Conservation (phyloP, 2,329 filamentous ascomycete genomes). For the Dothidotthia symphoricarpi region DNA sequence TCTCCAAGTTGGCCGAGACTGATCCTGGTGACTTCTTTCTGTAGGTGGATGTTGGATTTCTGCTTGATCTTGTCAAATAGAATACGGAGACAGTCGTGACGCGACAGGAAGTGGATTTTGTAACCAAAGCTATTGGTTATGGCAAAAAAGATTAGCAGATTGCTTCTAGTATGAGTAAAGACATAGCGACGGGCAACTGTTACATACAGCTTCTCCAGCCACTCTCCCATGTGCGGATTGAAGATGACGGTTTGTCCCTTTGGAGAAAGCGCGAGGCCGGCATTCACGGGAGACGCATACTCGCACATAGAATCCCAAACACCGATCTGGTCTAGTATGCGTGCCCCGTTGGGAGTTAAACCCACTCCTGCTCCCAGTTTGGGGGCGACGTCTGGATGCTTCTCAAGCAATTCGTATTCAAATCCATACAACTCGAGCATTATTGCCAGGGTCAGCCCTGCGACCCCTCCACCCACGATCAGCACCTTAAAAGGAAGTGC, state of each 20-base stretch:
- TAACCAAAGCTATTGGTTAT: too few species aligned
- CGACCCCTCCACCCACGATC: conserved; percentile 17
- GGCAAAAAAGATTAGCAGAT: too few species aligned
- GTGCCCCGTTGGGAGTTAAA: conserved; percentile 13
- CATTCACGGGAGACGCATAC: conserved; percentile 1
- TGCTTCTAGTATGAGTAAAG: too few species aligned
- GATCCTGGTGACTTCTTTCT: too few species aligned
- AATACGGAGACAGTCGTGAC: too few species aligned
- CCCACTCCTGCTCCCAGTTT: conserved; percentile 19
- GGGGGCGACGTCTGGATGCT: conserved; percentile 10
- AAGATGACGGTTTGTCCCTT: conserved; percentile 1
- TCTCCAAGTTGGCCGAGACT: too few species aligned
- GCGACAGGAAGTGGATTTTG: too few species aligned
- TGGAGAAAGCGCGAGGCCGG: conserved; percentile 1
- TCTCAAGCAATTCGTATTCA: conserved; percentile 18
- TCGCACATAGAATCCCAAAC: too few species aligned
- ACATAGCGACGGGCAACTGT: too few species aligned
- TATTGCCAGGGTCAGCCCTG: conserved; percentile 15
- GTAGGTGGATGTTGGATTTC: too few species aligned
- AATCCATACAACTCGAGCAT: conserved; percentile 12
- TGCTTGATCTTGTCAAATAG: too few species aligned
- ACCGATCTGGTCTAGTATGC: conserved; percentile 23
- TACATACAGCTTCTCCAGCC: conserved; percentile 3
- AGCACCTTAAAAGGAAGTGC: too few species aligned
- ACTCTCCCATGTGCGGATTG: conserved; percentile 3